Conservation (phyloP, 805 yeast genomes). For the Wickerhamiella spandovensis region DNA sequence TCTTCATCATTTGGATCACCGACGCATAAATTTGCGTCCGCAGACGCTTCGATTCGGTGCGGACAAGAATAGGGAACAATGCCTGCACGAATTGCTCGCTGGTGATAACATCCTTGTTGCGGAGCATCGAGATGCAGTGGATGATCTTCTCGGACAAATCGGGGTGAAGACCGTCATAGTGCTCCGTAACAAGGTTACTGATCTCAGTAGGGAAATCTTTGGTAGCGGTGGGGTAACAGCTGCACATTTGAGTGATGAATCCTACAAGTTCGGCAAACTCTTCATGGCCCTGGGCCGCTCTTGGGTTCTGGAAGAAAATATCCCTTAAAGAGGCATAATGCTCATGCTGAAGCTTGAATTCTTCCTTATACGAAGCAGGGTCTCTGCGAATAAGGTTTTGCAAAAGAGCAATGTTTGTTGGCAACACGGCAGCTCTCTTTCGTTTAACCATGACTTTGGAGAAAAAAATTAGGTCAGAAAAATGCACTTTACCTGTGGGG, state of each 20-base stretch:
- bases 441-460: slow-evolving; percentile 53
- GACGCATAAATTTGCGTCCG: slow-evolving; percentile 74
- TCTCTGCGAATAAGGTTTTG: slow-evolving; percentile 91
- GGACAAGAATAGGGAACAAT: slow-evolving; percentile 62
- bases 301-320: slow-evolving; percentile 64
- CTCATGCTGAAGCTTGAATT: slow-evolving; percentile 79
- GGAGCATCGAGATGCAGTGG: slow-evolving; percentile 75
- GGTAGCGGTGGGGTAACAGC: slow-evolving; percentile 83
- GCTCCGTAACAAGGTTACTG: slow-evolving; percentile 49
- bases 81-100: slow-evolving; percentile 77
- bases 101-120: slow-evolving; percentile 68
- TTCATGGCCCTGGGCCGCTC: slow-evolving; percentile 41
- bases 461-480: neutral
- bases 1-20: slow-evolving; percentile 61
- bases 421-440: slow-evolving; percentile 85
- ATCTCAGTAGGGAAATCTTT: slow-evolving; percentile 72
- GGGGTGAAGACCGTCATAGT: slow-evolving; percentile 72
- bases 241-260: slow-evolving; percentile 82
- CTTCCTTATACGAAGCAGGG: slow-evolving; percentile 89
- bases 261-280: slow-evolving; percentile 77
- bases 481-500: neutral
- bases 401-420: slow-evolving; percentile 78
- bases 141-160: slow-evolving; percentile 84
- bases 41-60: slow-evolving; percentile 67
- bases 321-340: slow-evolving; percentile 88